Base-by-base conservation (phyloP, 2,329 filamentous ascomycete species). In the Scedosporium aurantiacum region DNA sequence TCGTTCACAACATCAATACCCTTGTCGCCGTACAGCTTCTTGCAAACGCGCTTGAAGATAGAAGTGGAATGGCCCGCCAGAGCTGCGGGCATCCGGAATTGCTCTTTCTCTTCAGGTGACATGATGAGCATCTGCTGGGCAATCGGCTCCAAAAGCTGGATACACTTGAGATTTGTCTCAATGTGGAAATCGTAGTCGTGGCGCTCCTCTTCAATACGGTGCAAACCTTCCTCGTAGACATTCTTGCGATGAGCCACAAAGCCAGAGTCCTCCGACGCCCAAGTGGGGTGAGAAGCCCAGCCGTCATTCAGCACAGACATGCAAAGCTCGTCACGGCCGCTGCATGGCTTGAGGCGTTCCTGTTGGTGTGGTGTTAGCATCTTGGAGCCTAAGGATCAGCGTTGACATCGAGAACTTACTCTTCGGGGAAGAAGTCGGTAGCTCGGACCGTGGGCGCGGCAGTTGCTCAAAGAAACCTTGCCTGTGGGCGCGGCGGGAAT, bases 171-270 rank as follows among this genome's bases (percentile, higher is more conserved):
- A 69, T 94, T 96, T 7, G 91, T 90, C 75, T 99, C 94, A 60
- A 99, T 97, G 70, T 97, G 94, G 75, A 95, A 96, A 73, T 99
- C 94, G 68, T 99, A 99, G 70, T 99, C 94, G 70, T 99, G 94
- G 4, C 94, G 89, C 72, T 99, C 94, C 74, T 99, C 94, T 74
- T 99, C 94, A 63, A 99, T 97, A 21, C 94, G 83, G 71, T 99
- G 94, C 7, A 99, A 83, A 37, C 89, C 89, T 73, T 99, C 94
- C 72, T 99, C 94, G 65, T 89, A 96, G 61, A 88, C 85, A 68
- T 99, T 99, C 82, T 99, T 99, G 64, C 93, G 86, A 75, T 99
- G 94, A 12, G 94, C 94, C 63, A 99, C 93, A 68, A 99, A 99
- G 0, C 94, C 94, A 54, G 90, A 96, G 70, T 99, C 94, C 73